These are phyloP conservation scores for Tremella mesenterica DNA, from an alignment of 768 basidiomycete genomes.

Conservation along the genomic window DNA sequence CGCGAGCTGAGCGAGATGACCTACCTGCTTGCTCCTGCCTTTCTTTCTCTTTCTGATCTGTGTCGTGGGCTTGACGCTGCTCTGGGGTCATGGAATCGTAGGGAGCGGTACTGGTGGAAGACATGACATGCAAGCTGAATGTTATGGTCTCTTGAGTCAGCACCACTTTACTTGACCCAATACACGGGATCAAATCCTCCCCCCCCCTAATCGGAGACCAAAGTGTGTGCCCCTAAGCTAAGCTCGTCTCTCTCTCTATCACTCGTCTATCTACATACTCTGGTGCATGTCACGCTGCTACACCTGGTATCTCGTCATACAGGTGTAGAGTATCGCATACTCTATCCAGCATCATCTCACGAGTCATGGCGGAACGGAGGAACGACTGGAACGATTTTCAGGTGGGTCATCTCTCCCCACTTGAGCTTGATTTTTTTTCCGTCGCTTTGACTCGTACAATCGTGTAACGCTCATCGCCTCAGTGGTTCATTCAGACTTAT, in stretches of 20 bases:
- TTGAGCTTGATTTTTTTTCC: not conserved
- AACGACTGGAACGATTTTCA: slow-evolving; percentile 32
- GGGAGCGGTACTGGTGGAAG: slow-evolving; percentile 31
- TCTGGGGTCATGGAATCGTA: slow-evolving; percentile 70
- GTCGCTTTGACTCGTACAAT: not conserved
- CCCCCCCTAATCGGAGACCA: too few relatives aligned
- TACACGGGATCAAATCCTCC: too few relatives aligned
- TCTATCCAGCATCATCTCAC: too few relatives aligned
- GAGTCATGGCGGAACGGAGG: slow-evolving; percentile 5
- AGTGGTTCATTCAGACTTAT: slow-evolving; percentile 29
- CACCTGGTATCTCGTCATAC: too few relatives aligned
- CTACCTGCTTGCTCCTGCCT: slow-evolving; percentile 73
- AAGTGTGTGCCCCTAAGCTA: too few relatives aligned
- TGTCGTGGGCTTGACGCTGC: slow-evolving; percentile 63
- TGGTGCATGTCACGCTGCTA: too few relatives aligned
- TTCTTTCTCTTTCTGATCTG: slow-evolving; percentile 60
- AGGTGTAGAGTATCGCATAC: too few relatives aligned
- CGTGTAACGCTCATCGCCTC: not conserved
- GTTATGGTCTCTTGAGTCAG: too few relatives aligned
- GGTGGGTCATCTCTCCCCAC: slow-evolving; percentile 8
- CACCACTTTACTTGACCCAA: too few relatives aligned
- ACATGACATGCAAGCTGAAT: too few relatives aligned
- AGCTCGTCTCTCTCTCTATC: too few relatives aligned
- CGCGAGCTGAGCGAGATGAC: slow-evolving; percentile 21
- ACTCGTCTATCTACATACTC: too few relatives aligned